A percentile compares a stretch with the other conserved stretches of the same genome.
Conservation (phyloP, 148 eudicot species). For the Beta vulgaris region DNA sequence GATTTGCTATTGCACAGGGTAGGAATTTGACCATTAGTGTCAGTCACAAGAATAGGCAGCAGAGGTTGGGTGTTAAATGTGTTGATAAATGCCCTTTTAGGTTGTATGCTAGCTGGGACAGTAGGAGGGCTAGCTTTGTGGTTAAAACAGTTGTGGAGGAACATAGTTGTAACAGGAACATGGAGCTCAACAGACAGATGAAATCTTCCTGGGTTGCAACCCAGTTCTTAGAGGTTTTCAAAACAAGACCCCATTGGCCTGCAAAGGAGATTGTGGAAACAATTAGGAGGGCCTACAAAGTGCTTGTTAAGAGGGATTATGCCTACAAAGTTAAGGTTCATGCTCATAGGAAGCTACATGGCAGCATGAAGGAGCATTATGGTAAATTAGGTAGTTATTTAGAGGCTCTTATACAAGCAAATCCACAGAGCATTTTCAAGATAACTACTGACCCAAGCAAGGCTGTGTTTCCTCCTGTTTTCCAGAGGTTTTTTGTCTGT, state of each 20-base stretch:
- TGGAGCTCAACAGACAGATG: neutral
- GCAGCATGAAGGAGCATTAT: neutral
- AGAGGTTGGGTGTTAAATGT: neutral
- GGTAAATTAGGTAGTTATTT: neutral
- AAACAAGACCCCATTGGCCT: slow-evolving; percentile 3
- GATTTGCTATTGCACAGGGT: neutral
- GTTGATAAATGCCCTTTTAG: neutral
- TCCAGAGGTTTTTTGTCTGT: neutral
- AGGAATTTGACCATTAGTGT: neutral
- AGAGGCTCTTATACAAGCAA: neutral
- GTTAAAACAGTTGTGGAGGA: neutral
- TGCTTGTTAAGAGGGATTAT: neutral
- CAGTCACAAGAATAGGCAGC: neutral
- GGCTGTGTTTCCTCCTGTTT: neutral
- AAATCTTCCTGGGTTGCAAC: neutral
- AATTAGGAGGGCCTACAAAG: neutral
- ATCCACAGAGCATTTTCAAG: too few species aligned
- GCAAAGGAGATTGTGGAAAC: neutral
- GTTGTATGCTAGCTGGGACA: neutral
- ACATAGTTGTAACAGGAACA: neutral
- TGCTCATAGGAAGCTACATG: neutral
- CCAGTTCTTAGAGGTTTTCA: neutral
- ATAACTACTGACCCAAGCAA: neutral
- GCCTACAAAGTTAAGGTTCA: neutral
- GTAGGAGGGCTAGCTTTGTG: neutral